phyloP scores from a whole-genome alignment of 768 basidiomycete species.

The Rhodotorula paludigena region DNA sequence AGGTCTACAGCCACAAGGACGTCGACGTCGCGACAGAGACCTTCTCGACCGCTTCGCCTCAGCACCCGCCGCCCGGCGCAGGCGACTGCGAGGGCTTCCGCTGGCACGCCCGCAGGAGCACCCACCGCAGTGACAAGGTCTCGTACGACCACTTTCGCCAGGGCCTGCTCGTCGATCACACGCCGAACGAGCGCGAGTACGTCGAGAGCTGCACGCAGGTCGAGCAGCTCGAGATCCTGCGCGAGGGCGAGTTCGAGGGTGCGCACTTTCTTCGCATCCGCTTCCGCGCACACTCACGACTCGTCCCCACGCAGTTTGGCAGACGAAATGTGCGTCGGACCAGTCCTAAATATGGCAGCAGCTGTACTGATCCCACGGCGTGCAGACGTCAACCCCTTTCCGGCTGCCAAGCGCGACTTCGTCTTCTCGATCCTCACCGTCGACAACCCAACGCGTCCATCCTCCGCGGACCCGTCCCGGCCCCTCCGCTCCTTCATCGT shows the following conservation, averaged over 20 bases:
- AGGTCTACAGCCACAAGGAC: neutral
- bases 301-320: constrained; percentile 16
- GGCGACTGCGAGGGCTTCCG: constrained; percentile 1
- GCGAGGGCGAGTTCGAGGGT: constrained; percentile 44
- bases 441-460: neutral
- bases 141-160: constrained; percentile 18
- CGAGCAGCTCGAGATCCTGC: constrained; percentile 41
- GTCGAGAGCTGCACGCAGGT: constrained; percentile 44
- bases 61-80: neutral
- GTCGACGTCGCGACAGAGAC: neutral
- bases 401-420: constrained; percentile 41
- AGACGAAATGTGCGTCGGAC: constrained; percentile 8
- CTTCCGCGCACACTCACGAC: neutral
- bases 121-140: neutral
- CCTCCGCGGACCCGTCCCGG: neutral
- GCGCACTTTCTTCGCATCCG: constrained; percentile 13
- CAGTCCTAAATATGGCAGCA: no score
- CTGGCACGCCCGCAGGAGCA: constrained; percentile 18
- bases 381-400: constrained; percentile 42
- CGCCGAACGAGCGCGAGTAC: constrained; percentile 46
- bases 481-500: constrained; percentile 27
- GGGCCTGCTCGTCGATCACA: constrained; percentile 30
- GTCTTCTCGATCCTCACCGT: constrained; percentile 18
- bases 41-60: neutral
- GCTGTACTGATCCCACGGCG: neutral